phyloP scores from a whole-genome alignment of 179 eudicot species.

The Drosera spatulata region DNA sequence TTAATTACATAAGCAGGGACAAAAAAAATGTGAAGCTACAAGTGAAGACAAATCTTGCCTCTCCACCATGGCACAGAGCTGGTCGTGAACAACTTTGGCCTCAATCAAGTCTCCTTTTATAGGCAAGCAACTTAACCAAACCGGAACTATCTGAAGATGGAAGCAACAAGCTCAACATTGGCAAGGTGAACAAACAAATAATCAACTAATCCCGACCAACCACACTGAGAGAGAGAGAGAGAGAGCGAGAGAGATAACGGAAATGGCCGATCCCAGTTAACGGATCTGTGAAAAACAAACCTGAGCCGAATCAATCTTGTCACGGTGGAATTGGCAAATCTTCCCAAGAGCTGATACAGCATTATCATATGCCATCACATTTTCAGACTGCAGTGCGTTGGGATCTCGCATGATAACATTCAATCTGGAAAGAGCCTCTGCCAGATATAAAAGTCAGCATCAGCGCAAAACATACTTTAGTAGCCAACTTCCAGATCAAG shows the following conservation, averaged over 20 bases:
- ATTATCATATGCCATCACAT: slow-evolving; percentile 62
- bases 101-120: slow-evolving; percentile 72
- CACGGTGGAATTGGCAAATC: slow-evolving; percentile 81
- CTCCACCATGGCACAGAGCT: slow-evolving; percentile 82
- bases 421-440: slow-evolving; percentile 94
- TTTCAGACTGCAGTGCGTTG: slow-evolving; percentile 52
- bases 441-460: background rate
- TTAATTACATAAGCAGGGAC: background rate
- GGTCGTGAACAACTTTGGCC: slow-evolving; percentile 84
- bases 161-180: slow-evolving; percentile 3
- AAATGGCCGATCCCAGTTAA: too few relatives aligned
- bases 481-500: background rate
- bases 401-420: slow-evolving; percentile 72
- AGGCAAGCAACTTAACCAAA: slow-evolving; percentile 72
- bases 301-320: slow-evolving; percentile 77
- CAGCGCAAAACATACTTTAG: background rate
- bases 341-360: slow-evolving; percentile 53
- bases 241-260: too few relatives aligned
- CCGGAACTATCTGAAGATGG: slow-evolving; percentile 58
- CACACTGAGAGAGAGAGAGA: too few relatives aligned
- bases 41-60: slow-evolving; percentile 23
- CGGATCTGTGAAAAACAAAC: slow-evolving; percentile 18
- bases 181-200: slow-evolving; percentile 4
- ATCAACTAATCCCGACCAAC: background rate
- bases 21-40: background rate